These are phyloP conservation scores for Alliaria petiolata DNA, from an alignment of 345 rosid species.

Conservation along the genomic window DNA sequence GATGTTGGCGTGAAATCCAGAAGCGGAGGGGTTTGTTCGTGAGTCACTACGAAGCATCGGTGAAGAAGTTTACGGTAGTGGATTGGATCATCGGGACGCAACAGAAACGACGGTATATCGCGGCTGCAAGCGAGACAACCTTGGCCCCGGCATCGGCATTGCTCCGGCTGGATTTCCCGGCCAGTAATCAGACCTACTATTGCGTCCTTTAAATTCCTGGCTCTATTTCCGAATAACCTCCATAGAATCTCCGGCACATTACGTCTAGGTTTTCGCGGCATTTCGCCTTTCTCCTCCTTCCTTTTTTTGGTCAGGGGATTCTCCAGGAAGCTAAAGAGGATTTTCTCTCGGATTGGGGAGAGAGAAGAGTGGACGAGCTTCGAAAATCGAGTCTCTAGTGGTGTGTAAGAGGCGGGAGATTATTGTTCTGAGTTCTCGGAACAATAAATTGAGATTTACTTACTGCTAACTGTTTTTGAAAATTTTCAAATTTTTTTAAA, in stretches of 20 bases:
- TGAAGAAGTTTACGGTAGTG: constrained; percentile 53
- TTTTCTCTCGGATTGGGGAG: background rate
- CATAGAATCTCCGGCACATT: constrained; percentile 56
- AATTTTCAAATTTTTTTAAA: too few species aligned
- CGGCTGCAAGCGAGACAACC: constrained; percentile 36
- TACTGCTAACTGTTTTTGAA: too few species aligned
- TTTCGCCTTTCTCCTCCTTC: constrained; percentile 5
- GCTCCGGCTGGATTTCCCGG: constrained; percentile 12
- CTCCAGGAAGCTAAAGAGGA: background rate
- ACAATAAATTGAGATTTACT: too few species aligned
- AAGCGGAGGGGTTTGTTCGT: constrained; percentile 43
- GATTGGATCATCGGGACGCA: constrained; percentile 49
- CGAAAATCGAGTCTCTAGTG: background rate
- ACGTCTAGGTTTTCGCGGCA: constrained; percentile 36
- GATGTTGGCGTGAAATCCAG: constrained; percentile 27
- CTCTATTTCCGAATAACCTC: constrained; percentile 43
- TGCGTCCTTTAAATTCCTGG: constrained; percentile 40
- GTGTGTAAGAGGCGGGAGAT: too few species aligned
- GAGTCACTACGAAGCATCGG: constrained; percentile 48
- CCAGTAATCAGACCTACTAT: constrained; percentile 35
- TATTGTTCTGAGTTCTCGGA: too few species aligned
- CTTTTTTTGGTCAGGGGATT: background rate
- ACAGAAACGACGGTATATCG: constrained; percentile 39
- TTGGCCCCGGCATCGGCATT: constrained; percentile 39
- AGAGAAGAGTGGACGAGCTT: background rate